Evolutionary conservation across 1,284 basidiomycete genomes (phyloP), one percentile per base, ranked within the genome.

Genomic region (Cystobasidium pallidum): DNA sequence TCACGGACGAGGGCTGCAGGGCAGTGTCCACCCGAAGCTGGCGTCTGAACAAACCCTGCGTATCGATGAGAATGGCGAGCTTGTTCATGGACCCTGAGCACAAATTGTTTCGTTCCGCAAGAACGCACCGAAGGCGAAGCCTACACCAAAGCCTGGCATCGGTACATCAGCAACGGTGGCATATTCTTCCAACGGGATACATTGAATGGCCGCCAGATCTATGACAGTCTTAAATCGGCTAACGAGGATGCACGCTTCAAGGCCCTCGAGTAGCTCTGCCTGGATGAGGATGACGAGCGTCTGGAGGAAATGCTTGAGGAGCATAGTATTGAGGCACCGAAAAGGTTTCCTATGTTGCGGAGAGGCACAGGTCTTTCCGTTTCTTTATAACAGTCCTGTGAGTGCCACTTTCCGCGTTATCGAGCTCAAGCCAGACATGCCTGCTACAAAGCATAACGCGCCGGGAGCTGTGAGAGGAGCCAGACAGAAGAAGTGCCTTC

Each of bases 81-180:
- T n/a, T n/a, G n/a, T n/a, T n/a, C n/a, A n/a, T n/a, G n/a, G n/a
- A n/a, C n/a, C n/a, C n/a, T n/a, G n/a, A n/a, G n/a, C n/a, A n/a
- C n/a, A n/a, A n/a, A n/a, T n/a, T n/a, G n/a, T n/a, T n/a, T n/a
- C n/a, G n/a, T n/a, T n/a, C n/a, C n/a, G n/a, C n/a, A n/a, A n/a
- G n/a, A n/a, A n/a, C n/a, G n/a, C n/a, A n/a, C n/a, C n/a, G n/a
- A n/a, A n/a, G n/a, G n/a, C n/a, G n/a, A n/a, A n/a, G n/a, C n/a
- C n/a, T n/a, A n/a, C n/a, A n/a, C n/a, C n/a, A n/a, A n/a, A n/a
- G n/a, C n/a, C n/a, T n/a, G n/a, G n/a, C n/a, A n/a, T n/a, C n/a
- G n/a, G n/a, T n/a, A n/a, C n/a, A n/a, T n/a, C 45, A 47, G 45
- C 45, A 54, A 54, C 30, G 51, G 19, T 32, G 51, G 51, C 8